Percentiles rank a stretch among this genome's conserved stretches.
Conservation (phyloP, 495 filamentous ascomycete species). For the Cladorrhinum samala region DNA sequence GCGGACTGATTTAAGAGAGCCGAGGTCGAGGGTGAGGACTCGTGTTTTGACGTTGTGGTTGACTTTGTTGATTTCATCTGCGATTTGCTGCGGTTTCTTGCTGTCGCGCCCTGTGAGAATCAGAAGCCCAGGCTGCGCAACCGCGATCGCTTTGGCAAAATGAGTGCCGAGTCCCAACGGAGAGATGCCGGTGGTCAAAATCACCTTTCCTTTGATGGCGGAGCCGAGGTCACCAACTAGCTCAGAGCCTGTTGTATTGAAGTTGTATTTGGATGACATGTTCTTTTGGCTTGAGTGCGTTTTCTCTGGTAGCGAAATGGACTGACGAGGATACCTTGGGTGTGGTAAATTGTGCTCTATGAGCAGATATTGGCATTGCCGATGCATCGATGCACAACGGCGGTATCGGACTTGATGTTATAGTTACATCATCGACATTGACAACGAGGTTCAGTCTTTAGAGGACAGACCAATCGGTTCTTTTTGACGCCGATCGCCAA, state of each 20-base stretch:
- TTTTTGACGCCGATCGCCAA: too few relatives aligned
- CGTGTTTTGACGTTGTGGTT: conserved; percentile 15
- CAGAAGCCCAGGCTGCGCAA: conserved; percentile 33
- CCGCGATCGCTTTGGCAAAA: conserved; percentile 34
- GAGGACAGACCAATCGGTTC: too few relatives aligned
- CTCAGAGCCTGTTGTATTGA: conserved; percentile 10
- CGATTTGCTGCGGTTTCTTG: conserved; percentile 34
- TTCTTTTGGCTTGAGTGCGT: conserved; percentile 8
- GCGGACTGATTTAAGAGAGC: conserved; percentile 40
- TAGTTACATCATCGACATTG: too few relatives aligned
- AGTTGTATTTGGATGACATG: conserved; percentile 16
- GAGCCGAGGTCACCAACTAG: conserved; percentile 10
- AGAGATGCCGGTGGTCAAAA: conserved; percentile 42
- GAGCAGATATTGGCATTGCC: too few relatives aligned
- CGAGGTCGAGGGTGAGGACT: conserved; percentile 39
- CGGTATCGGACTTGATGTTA: too few relatives aligned
- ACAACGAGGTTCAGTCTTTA: too few relatives aligned
- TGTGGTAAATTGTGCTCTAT: too few relatives aligned
- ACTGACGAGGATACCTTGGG: too few relatives aligned
- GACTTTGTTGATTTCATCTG: conserved; percentile 14
- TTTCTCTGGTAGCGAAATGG: too few relatives aligned
- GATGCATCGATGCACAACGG: too few relatives aligned
- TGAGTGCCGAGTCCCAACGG: conserved; percentile 38
- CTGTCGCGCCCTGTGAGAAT: conserved; percentile 43
- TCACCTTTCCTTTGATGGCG: conserved; percentile 25